Evolutionary conservation across 257 asterid species (phyloP).

Genomic region (Sherardia arvensis): DNA sequence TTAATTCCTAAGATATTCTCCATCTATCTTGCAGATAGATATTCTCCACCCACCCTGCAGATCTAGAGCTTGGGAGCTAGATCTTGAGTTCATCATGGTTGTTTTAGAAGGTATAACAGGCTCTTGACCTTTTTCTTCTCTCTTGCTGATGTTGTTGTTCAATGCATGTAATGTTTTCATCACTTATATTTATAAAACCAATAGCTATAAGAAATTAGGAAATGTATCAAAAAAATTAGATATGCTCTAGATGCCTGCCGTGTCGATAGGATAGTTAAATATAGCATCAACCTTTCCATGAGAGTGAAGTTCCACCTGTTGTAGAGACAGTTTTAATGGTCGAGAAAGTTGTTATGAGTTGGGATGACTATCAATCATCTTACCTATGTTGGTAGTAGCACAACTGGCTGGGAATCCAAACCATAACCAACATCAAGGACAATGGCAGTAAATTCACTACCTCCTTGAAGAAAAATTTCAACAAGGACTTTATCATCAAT

Average conservation of each 20-base stretch:
- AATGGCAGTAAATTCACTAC: conserved; percentile 79
- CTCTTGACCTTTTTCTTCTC: too few relatives aligned
- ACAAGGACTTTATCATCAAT: conserved; percentile 74
- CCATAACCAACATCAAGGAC: conserved; percentile 77
- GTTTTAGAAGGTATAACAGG: too few relatives aligned
- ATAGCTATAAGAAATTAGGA: not conserved
- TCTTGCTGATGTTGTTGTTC: too few relatives aligned
- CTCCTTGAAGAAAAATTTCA: conserved; percentile 84
- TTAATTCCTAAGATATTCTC: too few relatives aligned
- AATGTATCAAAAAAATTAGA: not conserved
- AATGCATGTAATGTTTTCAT: too few relatives aligned
- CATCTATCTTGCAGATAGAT: too few relatives aligned
- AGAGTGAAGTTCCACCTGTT: conserved; percentile 75
- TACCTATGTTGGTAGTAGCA: conserved; percentile 82
- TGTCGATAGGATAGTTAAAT: conserved; percentile 73
- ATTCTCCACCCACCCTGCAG: too few relatives aligned
- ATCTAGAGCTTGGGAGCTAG: too few relatives aligned
- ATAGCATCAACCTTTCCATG: conserved; percentile 42
- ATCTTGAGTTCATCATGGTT: too few relatives aligned
- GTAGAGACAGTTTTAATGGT: conserved; percentile 1
- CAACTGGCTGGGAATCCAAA: conserved; percentile 57
- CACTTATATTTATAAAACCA: too few relatives aligned
- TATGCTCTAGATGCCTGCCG: conserved; percentile 43
- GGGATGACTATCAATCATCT: not conserved
- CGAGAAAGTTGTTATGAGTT: not conserved